Evolutionary conservation across 768 basidiomycete species (phyloP), one percentile per base, ranked within the genome.

Genomic region (Lactarius psammicola): DNA sequence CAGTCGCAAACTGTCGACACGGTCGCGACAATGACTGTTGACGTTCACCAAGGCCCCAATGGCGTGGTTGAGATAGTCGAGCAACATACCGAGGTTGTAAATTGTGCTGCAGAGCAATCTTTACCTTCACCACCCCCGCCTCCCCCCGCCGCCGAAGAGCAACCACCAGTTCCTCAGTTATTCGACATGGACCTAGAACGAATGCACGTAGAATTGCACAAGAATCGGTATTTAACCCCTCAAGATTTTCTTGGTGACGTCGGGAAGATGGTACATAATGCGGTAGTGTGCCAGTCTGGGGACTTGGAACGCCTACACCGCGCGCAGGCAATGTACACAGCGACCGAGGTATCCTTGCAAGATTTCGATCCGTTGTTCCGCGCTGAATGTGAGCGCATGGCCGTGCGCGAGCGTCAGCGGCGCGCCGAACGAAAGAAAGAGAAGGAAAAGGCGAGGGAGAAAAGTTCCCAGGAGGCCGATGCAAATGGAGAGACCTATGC

Each of bases 161-260:
- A 71, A 13, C 78, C 79, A 10, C 78, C 78, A 20, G 75, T 72
- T 18, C 85, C 85, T 10, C 80, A 79, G 9, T 78, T 95, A 20
- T 92, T 85, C 73, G 87, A 95, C 72, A 88, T 98, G 82, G 95
- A 98, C 74, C 80, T 98, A 42, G 97, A 98, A 72, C 86, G 84
- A 68, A 94, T 99, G 85, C 91, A 95, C 71, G 79, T 81, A 28
- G 87, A 92, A 62, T 80, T 99, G 26, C 94, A 92, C 80, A 88
- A 85, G 73, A 87, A 87, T 46, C 85, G 87, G 46, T 99, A 98
- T 74, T 84, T 93, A 33, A 94, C 93, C 0, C 90, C 93, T 0
- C 85, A 88, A 63, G 88, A 92, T 62, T 97, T 99, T 80, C 82
- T 98, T 9, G 84, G 87, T 55, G 91, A 94, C 70, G 82, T 94